These are phyloP conservation scores for Echria macrotheca DNA, from an alignment of 495 filamentous ascomycete species.

Conservation along the genomic window DNA sequence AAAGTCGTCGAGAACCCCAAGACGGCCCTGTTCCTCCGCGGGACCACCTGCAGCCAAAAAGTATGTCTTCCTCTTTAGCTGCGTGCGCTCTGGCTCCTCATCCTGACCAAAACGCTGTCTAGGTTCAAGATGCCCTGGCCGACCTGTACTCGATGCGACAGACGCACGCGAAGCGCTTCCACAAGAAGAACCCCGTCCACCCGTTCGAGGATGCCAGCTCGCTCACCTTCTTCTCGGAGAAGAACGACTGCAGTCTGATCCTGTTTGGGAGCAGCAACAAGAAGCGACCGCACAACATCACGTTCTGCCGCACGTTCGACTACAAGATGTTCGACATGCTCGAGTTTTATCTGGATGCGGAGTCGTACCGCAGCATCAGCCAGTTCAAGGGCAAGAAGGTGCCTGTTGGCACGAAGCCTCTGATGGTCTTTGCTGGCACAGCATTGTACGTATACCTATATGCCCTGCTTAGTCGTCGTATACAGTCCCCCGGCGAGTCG, in stretches of 20 bases:
- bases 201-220: constrained; percentile 87
- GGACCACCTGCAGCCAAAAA: constrained; percentile 71
- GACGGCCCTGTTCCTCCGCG: constrained; percentile 77
- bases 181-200: constrained; percentile 82
- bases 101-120: neutral
- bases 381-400: constrained; percentile 82
- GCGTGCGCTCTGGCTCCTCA: too few species aligned
- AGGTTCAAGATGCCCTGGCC: constrained; percentile 64
- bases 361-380: constrained; percentile 56
- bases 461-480: too few species aligned
- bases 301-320: constrained; percentile 74
- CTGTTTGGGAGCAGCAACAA: constrained; percentile 80
- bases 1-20: constrained; percentile 84
- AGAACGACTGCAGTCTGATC: constrained; percentile 75
- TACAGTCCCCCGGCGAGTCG: too few species aligned
- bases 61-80: constrained; percentile 29
- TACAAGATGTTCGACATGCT: constrained; percentile 88
- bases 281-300: constrained; percentile 88
- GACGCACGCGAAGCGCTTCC: constrained; percentile 76
- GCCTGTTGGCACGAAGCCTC: constrained; percentile 74
- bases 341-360: constrained; percentile 72
- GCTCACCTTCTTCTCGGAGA: constrained; percentile 87
- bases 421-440: constrained; percentile 81
- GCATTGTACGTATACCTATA: constrained; percentile 49
- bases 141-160: constrained; percentile 79